A percentile compares a stretch with the other conserved stretches of the same genome.
Evolutionary conservation across 768 basidiomycete genomes (phyloP).

Genomic region (Leccinum longicurvipes): DNA sequence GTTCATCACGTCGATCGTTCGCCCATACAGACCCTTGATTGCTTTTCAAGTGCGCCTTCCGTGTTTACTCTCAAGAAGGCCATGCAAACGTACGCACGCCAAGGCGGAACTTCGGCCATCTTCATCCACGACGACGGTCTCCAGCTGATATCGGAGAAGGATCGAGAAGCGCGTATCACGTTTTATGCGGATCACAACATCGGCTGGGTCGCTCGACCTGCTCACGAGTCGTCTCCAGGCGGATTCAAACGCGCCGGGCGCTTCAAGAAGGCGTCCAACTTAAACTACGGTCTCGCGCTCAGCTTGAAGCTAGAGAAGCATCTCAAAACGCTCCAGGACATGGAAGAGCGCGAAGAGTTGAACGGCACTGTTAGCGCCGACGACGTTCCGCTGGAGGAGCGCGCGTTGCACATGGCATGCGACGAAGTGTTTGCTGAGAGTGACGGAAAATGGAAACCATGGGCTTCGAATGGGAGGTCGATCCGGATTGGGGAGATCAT

Average conservation of each 20-base stretch:
- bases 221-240: constrained; percentile 28
- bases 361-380: constrained; percentile 28
- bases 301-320: constrained; percentile 34
- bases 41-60: constrained; percentile 51
- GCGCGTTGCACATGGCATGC: constrained; percentile 67
- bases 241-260: constrained; percentile 56
- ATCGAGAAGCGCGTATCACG: constrained; percentile 45
- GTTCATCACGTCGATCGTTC: background rate
- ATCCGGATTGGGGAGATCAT: constrained; percentile 78
- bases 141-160: constrained; percentile 44
- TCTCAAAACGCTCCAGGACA: constrained; percentile 37
- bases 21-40: background rate
- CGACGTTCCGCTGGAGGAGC: constrained; percentile 59
- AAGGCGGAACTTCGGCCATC: constrained; percentile 57
- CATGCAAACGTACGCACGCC: constrained; percentile 62
- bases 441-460: constrained; percentile 60
- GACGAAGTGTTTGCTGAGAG: constrained; percentile 66
- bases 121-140: constrained; percentile 64
- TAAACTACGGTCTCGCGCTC: constrained; percentile 70
- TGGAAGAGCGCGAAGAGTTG: constrained; percentile 41
- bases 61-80: constrained; percentile 63
- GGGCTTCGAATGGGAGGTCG: constrained; percentile 73
- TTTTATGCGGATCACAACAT: constrained; percentile 59
- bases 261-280: constrained; percentile 93
- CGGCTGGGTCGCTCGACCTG: constrained; percentile 59